These are phyloP conservation scores for Gossypium schwendimanii DNA, from an alignment of 441 rosid genomes.

Conservation along the genomic window DNA sequence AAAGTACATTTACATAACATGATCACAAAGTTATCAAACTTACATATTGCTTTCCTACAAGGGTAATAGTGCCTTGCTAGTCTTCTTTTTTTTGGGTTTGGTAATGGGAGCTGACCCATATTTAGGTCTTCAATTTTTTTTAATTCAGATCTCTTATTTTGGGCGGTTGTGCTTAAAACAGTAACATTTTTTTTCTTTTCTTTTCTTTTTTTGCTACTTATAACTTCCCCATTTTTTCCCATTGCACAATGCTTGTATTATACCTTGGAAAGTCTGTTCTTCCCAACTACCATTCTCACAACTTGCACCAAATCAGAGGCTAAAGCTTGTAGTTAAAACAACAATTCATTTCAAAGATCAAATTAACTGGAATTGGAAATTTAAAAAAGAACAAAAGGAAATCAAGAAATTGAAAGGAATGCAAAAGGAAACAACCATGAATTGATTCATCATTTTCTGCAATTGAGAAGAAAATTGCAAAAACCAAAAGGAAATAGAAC, in stretches of 20 bases:
- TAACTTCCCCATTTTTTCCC: not conserved
- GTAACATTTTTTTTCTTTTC: not conserved
- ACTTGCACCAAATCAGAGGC: not conserved
- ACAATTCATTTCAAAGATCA: not conserved
- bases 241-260: not conserved
- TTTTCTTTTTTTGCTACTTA: not conserved
- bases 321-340: not conserved
- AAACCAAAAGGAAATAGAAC: not conserved
- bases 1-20: not conserved
- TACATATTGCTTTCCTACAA: slow-evolving; percentile 1
- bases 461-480: not conserved
- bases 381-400: not conserved
- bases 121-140: not conserved
- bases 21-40: not conserved
- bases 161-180: not conserved
- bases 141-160: not conserved
- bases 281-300: not conserved
- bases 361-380: not conserved
- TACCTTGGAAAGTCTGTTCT: not conserved
- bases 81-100: not conserved
- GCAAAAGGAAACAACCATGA: not conserved
- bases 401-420: not conserved
- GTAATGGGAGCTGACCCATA: not conserved
- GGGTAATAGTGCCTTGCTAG: not conserved
- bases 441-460: not conserved